Evolutionary conservation across 2,329 filamentous ascomycete genomes (phyloP).

Genomic region (Venturia pyrina): DNA sequence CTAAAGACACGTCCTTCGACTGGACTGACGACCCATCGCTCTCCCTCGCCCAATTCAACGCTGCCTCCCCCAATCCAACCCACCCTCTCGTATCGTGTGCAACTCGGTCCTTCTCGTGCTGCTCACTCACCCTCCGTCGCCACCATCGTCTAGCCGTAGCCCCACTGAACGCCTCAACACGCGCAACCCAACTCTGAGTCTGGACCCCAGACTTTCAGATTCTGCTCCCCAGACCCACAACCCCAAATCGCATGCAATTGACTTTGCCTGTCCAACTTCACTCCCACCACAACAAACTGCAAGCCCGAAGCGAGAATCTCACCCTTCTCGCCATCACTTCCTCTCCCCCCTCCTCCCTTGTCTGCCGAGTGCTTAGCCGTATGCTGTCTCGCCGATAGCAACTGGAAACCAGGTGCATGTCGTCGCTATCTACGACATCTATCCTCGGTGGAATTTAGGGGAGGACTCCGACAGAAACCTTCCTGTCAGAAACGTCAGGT

Average conservation of each 20-base stretch:
- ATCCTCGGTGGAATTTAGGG: neutral
- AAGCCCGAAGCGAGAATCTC: neutral
- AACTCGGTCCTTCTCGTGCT: neutral
- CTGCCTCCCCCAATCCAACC: too few species aligned
- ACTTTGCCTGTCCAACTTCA: neutral
- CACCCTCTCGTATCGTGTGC: neutral
- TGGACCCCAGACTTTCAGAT: neutral
- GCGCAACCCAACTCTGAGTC: neutral
- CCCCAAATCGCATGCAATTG: neutral
- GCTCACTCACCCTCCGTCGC: neutral
- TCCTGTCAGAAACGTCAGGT: neutral
- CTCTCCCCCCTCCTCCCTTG: neutral
- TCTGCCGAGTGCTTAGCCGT: neutral
- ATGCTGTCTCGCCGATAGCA: slow-evolving; percentile 1
- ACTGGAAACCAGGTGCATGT: neutral
- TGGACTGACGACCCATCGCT: neutral
- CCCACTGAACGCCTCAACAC: slow-evolving; percentile 4
- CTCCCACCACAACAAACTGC: neutral
- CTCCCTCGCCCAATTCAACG: neutral
- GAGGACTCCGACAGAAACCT: neutral
- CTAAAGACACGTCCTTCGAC: neutral
- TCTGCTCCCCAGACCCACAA: neutral
- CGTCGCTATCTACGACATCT: neutral
- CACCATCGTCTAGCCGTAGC: neutral
- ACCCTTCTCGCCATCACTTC: neutral